phyloP scores from a whole-genome alignment of 1,284 basidiomycete genomes.

The Neolentinus lepideus region DNA sequence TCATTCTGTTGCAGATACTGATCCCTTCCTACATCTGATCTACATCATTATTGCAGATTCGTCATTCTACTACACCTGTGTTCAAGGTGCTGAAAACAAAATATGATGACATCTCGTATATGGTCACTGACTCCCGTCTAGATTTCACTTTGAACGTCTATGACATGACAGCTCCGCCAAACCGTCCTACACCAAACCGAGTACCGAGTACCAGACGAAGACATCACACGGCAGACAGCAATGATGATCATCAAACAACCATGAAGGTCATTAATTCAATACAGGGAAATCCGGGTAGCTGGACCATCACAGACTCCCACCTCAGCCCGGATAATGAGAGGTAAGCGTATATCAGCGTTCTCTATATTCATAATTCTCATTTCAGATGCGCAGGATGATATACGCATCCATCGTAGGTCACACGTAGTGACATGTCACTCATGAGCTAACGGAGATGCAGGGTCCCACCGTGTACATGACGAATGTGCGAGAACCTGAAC shows the following conservation, averaged over 20 bases:
- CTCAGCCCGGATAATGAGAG: conserved; percentile 88
- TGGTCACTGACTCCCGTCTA: conserved; percentile 21
- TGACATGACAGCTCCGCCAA: conserved; percentile 59
- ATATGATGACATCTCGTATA: not conserved
- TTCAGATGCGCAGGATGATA: conserved; percentile 60
- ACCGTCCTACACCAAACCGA: conserved; percentile 10
- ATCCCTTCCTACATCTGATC: conserved; percentile 8
- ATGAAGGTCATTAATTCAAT: conserved; percentile 79
- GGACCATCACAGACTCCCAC: conserved; percentile 96
- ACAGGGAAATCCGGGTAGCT: conserved; percentile 66
- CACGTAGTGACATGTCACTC: conserved; percentile 3
- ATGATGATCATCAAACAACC: conserved; percentile 48
- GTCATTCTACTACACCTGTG: conserved; percentile 78
- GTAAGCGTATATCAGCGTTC: conserved; percentile 26
- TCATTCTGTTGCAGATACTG: conserved; percentile 23
- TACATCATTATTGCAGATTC: conserved; percentile 44
- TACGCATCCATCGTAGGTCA: conserved; percentile 78
- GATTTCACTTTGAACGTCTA: conserved; percentile 89
- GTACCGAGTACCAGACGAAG: conserved; percentile 9
- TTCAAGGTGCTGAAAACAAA: conserved; percentile 56
- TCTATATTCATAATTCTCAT: conserved; percentile 2
- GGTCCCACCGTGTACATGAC: conserved; percentile 82
- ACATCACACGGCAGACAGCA: conserved; percentile 13
- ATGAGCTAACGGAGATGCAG: conserved; percentile 20
- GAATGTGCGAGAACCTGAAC: conserved; percentile 66